phyloP scores from a whole-genome alignment of 139 green algal species.

The Desmodesmus armatus region DNA sequence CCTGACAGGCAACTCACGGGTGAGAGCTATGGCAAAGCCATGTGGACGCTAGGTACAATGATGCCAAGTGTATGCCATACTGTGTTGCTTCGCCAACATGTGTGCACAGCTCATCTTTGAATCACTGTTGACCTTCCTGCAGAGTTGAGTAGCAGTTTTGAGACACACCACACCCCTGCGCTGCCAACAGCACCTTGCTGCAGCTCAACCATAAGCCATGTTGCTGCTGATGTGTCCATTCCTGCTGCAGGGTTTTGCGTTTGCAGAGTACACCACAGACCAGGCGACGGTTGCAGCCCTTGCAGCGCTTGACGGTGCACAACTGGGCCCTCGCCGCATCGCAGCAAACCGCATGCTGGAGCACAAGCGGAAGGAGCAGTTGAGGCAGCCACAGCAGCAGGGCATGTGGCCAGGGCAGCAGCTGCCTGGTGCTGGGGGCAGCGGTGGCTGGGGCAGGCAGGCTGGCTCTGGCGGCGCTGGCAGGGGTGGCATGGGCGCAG shows the following conservation, averaged over 20 bases:
- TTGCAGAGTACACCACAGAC: slow-evolving; percentile 81
- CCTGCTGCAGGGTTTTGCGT: slow-evolving; percentile 80
- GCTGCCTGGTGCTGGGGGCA: background rate
- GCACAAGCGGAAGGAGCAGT: slow-evolving; percentile 40
- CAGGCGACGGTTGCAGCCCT: slow-evolving; percentile 73
- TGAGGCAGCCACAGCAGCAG: background rate
- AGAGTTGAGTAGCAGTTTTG: too few species aligned
- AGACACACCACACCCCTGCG: background rate
- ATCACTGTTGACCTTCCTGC: too few species aligned
- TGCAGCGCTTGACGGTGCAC: slow-evolving; percentile 65
- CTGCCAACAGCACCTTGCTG: too few species aligned
- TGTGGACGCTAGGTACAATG: too few species aligned
- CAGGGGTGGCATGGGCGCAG: slow-evolving; percentile 8
- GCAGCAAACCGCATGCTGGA: slow-evolving; percentile 66
- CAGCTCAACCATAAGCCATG: too few species aligned
- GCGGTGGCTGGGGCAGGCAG: background rate
- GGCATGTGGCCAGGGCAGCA: background rate
- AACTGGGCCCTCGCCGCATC: slow-evolving; percentile 72
- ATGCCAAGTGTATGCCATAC: too few species aligned
- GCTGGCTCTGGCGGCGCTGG: background rate
- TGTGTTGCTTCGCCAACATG: too few species aligned
- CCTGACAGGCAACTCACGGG: slow-evolving; percentile 78
- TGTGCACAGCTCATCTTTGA: too few species aligned
- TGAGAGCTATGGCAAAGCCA: too few species aligned
- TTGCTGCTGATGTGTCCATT: slow-evolving; percentile 23